phyloP scores from a whole-genome alignment of 1,284 basidiomycete species.

The Trichosporon sp. region DNA sequence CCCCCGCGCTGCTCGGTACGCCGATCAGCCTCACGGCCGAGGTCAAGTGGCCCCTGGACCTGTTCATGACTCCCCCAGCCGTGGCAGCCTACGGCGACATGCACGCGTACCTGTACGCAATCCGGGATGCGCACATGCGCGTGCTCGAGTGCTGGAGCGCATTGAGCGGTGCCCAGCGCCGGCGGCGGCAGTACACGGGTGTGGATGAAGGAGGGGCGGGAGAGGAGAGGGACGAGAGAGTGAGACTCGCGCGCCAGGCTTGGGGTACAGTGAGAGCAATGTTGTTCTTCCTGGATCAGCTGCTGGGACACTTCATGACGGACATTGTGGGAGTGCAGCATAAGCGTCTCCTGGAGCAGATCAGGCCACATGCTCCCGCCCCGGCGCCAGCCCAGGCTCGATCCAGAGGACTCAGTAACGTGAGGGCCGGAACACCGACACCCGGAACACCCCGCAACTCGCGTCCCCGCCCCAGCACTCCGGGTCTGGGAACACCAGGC shows the following conservation, averaged over 20 bases:
- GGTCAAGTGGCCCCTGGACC: conserved; percentile 82
- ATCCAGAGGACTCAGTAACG: neutral
- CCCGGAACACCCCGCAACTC: neutral
- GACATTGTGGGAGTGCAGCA: conserved; percentile 88
- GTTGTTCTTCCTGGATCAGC: conserved; percentile 81
- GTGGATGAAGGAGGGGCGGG: conserved; percentile 80
- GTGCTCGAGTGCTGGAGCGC: conserved; percentile 80
- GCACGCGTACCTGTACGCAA: conserved; percentile 78
- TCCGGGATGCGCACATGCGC: conserved; percentile 77
- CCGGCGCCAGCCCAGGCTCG: neutral
- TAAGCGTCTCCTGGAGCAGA: conserved; percentile 44
- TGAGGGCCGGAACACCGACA: neutral
- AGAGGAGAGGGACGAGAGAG: conserved; percentile 63
- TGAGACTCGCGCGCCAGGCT: conserved; percentile 69
- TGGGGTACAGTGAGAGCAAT: conserved; percentile 85
- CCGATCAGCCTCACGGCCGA: conserved; percentile 69
- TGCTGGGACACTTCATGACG: conserved; percentile 80
- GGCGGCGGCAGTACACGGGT: conserved; percentile 78
- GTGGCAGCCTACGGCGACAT: conserved; percentile 72
- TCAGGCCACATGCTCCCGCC: conserved; percentile 29
- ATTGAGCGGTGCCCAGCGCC: conserved; percentile 77
- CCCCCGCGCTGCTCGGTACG: conserved; percentile 76
- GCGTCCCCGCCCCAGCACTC: neutral
- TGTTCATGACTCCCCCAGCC: conserved; percentile 78
- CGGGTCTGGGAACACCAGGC: neutral